A percentile compares a stretch with the other conserved stretches of the same genome.
Evolutionary conservation across 805 yeast species (phyloP).

Genomic region (Ogataea paradorogensis): DNA sequence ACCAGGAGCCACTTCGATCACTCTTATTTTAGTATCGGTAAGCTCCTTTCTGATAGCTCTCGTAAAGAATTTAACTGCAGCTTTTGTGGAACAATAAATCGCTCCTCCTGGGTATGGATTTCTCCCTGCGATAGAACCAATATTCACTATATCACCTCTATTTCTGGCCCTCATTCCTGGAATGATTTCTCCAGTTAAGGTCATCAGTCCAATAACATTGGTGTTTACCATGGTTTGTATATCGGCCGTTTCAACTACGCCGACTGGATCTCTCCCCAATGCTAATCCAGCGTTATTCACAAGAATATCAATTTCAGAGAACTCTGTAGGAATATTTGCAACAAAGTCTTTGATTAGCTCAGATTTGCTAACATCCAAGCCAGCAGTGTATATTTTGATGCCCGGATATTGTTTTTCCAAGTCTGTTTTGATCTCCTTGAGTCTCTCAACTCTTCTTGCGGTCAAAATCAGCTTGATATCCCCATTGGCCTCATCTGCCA

Average conservation of each 20-base stretch:
- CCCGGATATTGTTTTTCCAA: conserved; percentile 47
- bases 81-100: conserved; percentile 69
- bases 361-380: conserved; percentile 57
- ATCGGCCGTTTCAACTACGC: conserved; percentile 38
- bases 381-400: conserved; percentile 42
- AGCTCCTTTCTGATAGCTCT: conserved; percentile 16
- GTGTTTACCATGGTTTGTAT: conserved; percentile 43
- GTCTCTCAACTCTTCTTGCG: conserved; percentile 71
- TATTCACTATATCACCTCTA: conserved; percentile 55
- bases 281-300: conserved; percentile 59
- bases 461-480: conserved; percentile 65
- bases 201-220: conserved; percentile 46
- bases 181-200: conserved; percentile 43
- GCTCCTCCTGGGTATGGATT: conserved; percentile 70
- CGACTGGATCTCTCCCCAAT: conserved; percentile 43
- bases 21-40: conserved; percentile 54
- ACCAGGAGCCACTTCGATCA: conserved; percentile 67
- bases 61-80: conserved; percentile 58
- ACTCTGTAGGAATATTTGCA: conserved; percentile 49
- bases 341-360: conserved; percentile 53
- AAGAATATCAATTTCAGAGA: conserved; percentile 57
- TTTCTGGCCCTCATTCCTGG: conserved; percentile 41
- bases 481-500: conserved; percentile 63
- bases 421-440: conserved; percentile 47
- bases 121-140: conserved; percentile 71